Evolutionary conservation across 306 rosid genomes (phyloP).

Genomic region (Cercis canadensis): DNA sequence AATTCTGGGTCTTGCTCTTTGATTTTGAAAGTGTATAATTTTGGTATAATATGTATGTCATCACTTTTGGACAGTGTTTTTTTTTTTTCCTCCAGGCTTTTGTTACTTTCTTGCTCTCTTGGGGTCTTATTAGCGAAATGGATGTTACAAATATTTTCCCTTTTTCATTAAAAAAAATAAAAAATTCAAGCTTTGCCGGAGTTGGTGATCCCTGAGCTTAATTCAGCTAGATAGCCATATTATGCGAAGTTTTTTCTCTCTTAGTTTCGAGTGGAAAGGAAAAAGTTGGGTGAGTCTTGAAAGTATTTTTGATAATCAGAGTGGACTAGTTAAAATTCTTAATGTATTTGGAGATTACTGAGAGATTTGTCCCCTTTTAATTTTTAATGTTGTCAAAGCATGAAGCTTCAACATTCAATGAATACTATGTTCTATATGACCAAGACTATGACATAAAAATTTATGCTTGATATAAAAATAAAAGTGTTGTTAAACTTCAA

Average conservation of each 20-base stretch:
- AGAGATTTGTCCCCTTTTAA: background rate
- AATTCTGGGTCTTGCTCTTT: slow-evolving; percentile 2
- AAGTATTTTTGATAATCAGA: background rate
- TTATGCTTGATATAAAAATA: background rate
- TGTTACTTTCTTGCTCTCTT: no score
- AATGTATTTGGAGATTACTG: background rate
- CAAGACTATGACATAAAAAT: background rate
- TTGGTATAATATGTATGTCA: background rate
- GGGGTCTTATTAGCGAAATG: no score
- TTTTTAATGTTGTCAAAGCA: background rate
- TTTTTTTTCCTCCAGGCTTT: background rate
- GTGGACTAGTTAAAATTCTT: background rate
- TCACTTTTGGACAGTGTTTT: background rate
- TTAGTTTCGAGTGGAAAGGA: slow-evolving; percentile 1
- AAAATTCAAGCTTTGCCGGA: background rate
- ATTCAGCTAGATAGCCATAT: background rate
- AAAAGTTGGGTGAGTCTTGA: background rate
- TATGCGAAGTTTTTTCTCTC: background rate
- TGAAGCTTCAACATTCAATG: background rate
- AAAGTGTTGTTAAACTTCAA: no score
- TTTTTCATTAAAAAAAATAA: background rate
- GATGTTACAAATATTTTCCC: no score
- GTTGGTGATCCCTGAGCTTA: background rate
- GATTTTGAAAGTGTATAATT: background rate
- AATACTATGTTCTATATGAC: background rate